These are phyloP conservation scores for Orychophragmus violaceus DNA, from an alignment of 345 rosid genomes.

Conservation along the genomic window DNA sequence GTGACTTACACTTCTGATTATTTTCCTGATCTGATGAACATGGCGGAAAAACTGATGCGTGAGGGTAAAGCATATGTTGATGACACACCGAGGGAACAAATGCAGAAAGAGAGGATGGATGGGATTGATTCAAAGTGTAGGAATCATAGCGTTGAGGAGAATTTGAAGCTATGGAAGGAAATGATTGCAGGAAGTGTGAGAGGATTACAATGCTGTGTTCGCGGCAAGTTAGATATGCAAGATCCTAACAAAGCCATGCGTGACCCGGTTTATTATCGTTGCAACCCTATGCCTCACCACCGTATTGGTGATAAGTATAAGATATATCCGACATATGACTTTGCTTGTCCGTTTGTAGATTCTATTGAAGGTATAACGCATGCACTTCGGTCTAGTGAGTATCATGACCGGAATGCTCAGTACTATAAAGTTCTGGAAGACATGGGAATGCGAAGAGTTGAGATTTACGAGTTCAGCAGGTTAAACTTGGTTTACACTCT, in stretches of 20 bases:
- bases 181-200: slow-evolving; percentile 75
- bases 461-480: slow-evolving; percentile 76
- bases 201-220: slow-evolving; percentile 80
- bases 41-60: slow-evolving; percentile 74
- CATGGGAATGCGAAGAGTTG: slow-evolving; percentile 72
- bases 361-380: slow-evolving; percentile 77
- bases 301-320: slow-evolving; percentile 81
- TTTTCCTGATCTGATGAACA: slow-evolving; percentile 64
- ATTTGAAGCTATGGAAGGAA: slow-evolving; percentile 74
- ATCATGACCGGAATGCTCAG: slow-evolving; percentile 89
- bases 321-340: slow-evolving; percentile 92
- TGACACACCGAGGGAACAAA: slow-evolving; percentile 79
- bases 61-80: slow-evolving; percentile 92
- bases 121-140: slow-evolving; percentile 86
- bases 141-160: slow-evolving; percentile 55
- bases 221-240: slow-evolving; percentile 92
- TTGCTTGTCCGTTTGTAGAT: slow-evolving; percentile 95
- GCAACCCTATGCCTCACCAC: slow-evolving; percentile 88
- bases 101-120: slow-evolving; percentile 91
- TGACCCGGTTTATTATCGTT: slow-evolving; percentile 93
- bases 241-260: slow-evolving; percentile 89
- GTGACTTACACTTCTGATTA: slow-evolving; percentile 91
- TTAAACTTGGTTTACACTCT: slow-evolving; percentile 83
- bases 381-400: slow-evolving; percentile 84
- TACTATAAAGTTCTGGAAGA: slow-evolving; percentile 72